These are phyloP conservation scores for Rhizoclosmatium sp. DNA, from an alignment of 192 early-diverging fungal genomes.

Conservation along the genomic window DNA sequence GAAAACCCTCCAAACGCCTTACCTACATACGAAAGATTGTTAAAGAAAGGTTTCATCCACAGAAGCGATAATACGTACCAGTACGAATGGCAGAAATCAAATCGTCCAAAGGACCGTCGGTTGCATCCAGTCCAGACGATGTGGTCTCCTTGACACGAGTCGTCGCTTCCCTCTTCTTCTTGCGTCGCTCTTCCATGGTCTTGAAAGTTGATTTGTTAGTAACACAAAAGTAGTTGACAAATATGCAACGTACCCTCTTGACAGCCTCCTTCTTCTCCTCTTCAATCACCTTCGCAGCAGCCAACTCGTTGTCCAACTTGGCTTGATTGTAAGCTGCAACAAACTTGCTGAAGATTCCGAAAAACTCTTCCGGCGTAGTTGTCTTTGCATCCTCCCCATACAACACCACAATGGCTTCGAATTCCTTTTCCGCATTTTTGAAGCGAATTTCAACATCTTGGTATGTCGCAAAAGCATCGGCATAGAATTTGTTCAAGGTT, in stretches of 20 bases:
- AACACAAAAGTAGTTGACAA: background rate
- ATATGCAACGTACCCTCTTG: constrained; percentile 37
- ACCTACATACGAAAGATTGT: background rate
- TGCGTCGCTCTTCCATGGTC: constrained; percentile 55
- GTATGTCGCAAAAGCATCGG: constrained; percentile 39
- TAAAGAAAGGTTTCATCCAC: background rate
- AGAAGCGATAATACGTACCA: constrained; percentile 50
- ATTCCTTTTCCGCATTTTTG: constrained; percentile 50
- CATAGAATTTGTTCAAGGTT: constrained; percentile 46
- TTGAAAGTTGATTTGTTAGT: background rate
- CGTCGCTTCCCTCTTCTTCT: constrained; percentile 48
- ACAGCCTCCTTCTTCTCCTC: constrained; percentile 54
- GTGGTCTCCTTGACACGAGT: constrained; percentile 20
- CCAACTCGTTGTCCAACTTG: constrained; percentile 53
- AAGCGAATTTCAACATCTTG: constrained; percentile 44
- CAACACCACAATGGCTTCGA: constrained; percentile 43
- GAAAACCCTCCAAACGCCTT: background rate
- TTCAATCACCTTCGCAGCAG: constrained; percentile 49
- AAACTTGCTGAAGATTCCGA: constrained; percentile 56
- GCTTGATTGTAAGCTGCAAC: constrained; percentile 44
- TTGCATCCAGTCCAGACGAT: constrained; percentile 16
- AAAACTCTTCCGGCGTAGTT: constrained; percentile 62
- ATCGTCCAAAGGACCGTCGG: constrained; percentile 58
- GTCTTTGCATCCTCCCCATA: constrained; percentile 62
- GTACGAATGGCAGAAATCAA: constrained; percentile 58